Evolutionary conservation across 2,329 filamentous ascomycete species (phyloP).

Genomic region (Sporothrix schenckii): DNA sequence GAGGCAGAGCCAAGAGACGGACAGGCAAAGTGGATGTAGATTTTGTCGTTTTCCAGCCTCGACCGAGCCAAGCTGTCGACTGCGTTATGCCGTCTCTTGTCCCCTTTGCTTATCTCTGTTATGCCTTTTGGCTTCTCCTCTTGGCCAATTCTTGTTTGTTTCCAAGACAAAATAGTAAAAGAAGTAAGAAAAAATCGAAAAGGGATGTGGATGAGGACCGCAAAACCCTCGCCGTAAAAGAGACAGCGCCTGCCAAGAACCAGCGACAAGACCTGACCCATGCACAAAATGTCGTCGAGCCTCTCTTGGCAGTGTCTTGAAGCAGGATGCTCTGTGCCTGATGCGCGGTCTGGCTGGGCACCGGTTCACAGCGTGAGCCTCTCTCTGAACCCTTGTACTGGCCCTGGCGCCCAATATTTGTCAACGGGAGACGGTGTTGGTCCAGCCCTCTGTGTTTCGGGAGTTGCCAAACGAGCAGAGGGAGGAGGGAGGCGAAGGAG

Average conservation of each 20-base stretch:
- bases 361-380: neutral
- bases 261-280: neutral
- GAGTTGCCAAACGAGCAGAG: neutral
- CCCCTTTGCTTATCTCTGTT: slow-evolving; percentile 10
- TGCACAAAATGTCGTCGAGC: neutral
- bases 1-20: neutral
- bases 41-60: neutral
- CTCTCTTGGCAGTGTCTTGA: slow-evolving; percentile 15
- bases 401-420: neutral
- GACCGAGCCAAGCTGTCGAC: neutral
- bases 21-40: neutral
- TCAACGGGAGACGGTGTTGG: neutral
- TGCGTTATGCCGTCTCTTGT: slow-evolving; percentile 5
- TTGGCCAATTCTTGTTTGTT: neutral
- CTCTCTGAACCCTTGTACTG: neutral
- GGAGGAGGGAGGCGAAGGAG: neutral
- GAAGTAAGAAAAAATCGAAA: neutral
- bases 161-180: neutral
- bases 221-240: neutral
- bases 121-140: neutral
- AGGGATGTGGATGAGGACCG: neutral
- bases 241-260: neutral
- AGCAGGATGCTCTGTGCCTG: slow-evolving; percentile 9
- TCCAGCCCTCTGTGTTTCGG: neutral
- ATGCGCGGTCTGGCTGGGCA: neutral